Evolutionary conservation across 805 yeast species (phyloP), one percentile per base, ranked within the genome.

Genomic region (Kodamaea nitidulidarum): DNA sequence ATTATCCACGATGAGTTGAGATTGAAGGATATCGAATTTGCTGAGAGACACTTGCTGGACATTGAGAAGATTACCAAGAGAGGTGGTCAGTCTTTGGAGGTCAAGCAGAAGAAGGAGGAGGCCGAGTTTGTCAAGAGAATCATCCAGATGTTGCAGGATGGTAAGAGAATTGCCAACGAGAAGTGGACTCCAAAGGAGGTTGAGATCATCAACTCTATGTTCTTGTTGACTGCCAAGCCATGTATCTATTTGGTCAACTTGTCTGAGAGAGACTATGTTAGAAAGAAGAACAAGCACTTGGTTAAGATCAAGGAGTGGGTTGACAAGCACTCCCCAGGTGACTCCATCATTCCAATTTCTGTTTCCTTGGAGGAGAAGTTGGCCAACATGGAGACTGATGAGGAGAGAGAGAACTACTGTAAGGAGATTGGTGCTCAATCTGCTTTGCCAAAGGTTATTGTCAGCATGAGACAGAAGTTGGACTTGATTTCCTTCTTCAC

Each of bases 11-110:
- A 84, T 49, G 98, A 93, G 73, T 78, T 93, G 66, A 83, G 96
- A 70, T 76, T 91, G 61, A 93, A 93, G 72, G 98, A 93, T 68
- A 88, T 93, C 52, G 98, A 93, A 70, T 93, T 93, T 58, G 84
- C 90, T 50, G 80, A 80, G 56, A 90, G 87, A 73, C 73, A 81
- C 62, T 78, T 75, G 59, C 95, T 76, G 72, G 81, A 76, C 56
- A 76, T 80, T 50, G 88, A 78, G 62, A 86, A 81, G 73, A 76
- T 81, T 64, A 82, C 85, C 63, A 83, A 71, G 70, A 83, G 86
- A 71, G 95, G 93, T 59, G 95, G 88, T 46, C 95, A 85, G 65
- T 78, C 87, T 27, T 71, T 90, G 59, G 96, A 91, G 66, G 85
- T 83, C 48, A 90, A 91, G 71, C 81, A 80, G 60, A 83, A 84